Percentiles rank a stretch among this genome's conserved stretches.
Evolutionary conservation across 805 yeast genomes (phyloP).

Genomic region (Crinitomyces ghanaensis): DNA sequence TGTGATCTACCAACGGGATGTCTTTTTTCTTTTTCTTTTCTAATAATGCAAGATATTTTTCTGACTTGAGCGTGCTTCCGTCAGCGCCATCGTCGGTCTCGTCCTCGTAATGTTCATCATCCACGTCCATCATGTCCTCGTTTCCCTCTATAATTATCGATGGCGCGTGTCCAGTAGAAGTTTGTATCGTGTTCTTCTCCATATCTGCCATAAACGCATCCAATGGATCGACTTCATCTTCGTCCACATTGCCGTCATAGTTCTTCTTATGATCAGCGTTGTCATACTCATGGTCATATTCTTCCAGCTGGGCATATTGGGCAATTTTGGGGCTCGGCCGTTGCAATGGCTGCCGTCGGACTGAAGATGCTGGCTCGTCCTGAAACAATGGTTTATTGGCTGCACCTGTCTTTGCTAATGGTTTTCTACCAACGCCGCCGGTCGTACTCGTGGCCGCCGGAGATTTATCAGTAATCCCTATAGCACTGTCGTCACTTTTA

Average conservation of each 20-base stretch:
- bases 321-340: not conserved
- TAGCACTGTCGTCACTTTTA: slow-evolving; percentile 1
- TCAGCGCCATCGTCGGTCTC: slow-evolving; percentile 23
- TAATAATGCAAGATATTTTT: slow-evolving; percentile 22
- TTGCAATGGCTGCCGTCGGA: not conserved
- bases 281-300: not conserved
- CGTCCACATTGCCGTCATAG: slow-evolving; percentile 10
- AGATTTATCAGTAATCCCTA: slow-evolving; percentile 1
- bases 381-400: not conserved
- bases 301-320: not conserved
- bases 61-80: slow-evolving; percentile 20
- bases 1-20: slow-evolving; percentile 38
- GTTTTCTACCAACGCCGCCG: not conserved
- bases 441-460: not conserved
- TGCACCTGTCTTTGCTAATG: no score
- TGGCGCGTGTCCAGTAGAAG: slow-evolving; percentile 1
- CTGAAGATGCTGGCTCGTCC: not conserved
- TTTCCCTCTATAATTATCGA: slow-evolving; percentile 4
- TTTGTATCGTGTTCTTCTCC: slow-evolving; percentile 6
- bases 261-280: slow-evolving; percentile 1
- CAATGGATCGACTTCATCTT: slow-evolving; percentile 33
- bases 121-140: slow-evolving; percentile 10
- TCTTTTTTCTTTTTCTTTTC: slow-evolving; percentile 38
- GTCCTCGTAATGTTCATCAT: slow-evolving; percentile 14
- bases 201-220: slow-evolving; percentile 34